Percentiles rank a stretch among this genome's conserved stretches.
These are phyloP conservation scores for Arabis alpina DNA, from an alignment of 345 rosid genomes.

Conservation along the genomic window DNA sequence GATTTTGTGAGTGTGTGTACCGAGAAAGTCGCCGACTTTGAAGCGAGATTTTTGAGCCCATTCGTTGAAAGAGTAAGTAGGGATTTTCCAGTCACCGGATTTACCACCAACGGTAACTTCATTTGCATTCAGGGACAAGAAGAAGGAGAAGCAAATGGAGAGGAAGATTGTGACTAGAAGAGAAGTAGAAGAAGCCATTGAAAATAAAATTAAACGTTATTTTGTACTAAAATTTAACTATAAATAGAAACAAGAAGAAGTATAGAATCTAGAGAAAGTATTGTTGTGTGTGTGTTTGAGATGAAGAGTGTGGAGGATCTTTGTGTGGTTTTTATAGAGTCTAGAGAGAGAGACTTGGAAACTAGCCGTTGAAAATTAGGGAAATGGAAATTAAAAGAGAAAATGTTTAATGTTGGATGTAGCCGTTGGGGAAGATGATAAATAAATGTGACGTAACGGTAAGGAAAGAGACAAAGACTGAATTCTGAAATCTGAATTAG, in stretches of 20 bases:
- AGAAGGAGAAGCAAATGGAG: conserved; percentile 18
- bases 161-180: conserved; percentile 5
- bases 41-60: conserved; percentile 77
- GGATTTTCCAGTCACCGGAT: conserved; percentile 61
- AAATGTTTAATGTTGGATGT: conserved; percentile 16
- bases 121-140: conserved; percentile 40
- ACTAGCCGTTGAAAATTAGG: conserved; percentile 32
- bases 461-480: conserved; percentile 25
- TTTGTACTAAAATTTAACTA: neutral
- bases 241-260: too few relatives aligned
- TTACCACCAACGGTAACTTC: conserved; percentile 65
- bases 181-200: conserved; percentile 37
- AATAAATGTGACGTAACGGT: conserved; percentile 33
- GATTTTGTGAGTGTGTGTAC: conserved; percentile 34
- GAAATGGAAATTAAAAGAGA: neutral
- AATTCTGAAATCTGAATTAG: neutral
- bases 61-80: conserved; percentile 63
- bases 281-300: neutral
- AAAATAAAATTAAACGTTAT: neutral
- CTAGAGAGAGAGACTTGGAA: conserved; percentile 26
- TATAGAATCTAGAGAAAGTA: too few relatives aligned
- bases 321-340: conserved; percentile 28
- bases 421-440: conserved; percentile 32
- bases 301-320: neutral
- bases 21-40: conserved; percentile 64